Conservation (phyloP, 1,284 basidiomycete species). For the Pterulicium gracile region DNA sequence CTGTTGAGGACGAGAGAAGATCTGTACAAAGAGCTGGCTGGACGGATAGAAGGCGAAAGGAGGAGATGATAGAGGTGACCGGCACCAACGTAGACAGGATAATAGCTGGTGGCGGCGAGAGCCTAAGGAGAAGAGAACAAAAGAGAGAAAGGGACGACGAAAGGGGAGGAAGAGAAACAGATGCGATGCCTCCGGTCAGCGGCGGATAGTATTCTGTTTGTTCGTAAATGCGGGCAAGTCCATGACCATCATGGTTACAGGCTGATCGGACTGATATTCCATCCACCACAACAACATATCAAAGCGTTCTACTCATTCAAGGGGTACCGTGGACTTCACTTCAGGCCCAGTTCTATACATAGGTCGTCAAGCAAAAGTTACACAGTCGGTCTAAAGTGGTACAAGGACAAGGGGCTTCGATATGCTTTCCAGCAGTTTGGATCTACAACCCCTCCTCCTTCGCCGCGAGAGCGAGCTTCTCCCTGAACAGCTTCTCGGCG, state of each 20-base stretch:
- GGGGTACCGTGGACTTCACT: too few species aligned
- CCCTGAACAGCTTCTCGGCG: conserved; percentile 78
- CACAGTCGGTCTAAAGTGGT: too few species aligned
- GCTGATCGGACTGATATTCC: too few species aligned
- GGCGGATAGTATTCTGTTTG: too few species aligned
- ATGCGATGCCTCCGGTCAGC: too few species aligned
- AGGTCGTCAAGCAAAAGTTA: too few species aligned
- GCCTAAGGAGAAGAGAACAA: conserved; percentile 11
- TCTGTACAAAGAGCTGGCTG: conserved; percentile 11
- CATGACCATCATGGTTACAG: too few species aligned
- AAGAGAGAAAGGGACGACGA: conserved; percentile 12
- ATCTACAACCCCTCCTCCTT: conserved; percentile 27
- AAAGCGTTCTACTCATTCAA: too few species aligned
- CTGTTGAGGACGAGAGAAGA: conserved; percentile 20
- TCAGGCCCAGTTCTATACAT: too few species aligned
- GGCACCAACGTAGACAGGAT: conserved; percentile 20
- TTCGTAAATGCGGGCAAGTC: too few species aligned
- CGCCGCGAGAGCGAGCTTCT: conserved; percentile 65
- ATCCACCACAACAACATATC: too few species aligned
- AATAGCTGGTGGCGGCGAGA: conserved; percentile 13
- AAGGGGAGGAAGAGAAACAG: conserved; percentile 4
- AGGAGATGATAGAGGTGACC: conserved; percentile 21
- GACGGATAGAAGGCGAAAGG: conserved; percentile 16
- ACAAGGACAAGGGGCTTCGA: too few species aligned
- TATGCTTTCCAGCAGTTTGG: conserved; percentile 5